Conservation (phyloP, 257 asterid genomes). For the Gentiana macrophylla region DNA sequence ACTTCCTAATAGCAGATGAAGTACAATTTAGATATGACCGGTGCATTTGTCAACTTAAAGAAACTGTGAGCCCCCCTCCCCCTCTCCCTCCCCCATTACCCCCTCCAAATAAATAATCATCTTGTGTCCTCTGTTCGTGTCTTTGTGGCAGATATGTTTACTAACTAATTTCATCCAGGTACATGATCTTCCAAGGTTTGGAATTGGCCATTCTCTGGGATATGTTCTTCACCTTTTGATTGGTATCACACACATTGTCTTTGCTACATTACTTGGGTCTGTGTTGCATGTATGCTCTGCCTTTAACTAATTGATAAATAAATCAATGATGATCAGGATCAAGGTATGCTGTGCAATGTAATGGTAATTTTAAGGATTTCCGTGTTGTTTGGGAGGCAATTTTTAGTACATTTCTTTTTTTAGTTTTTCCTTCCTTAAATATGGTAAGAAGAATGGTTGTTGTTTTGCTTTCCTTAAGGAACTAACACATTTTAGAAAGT, state of each 20-base stretch:
- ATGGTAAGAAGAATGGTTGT: no score
- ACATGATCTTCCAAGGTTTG: conserved; percentile 73
- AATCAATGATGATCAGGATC: conserved; percentile 51
- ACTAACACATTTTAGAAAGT: no score
- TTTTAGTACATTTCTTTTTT: not conserved
- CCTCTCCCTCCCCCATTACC: not conserved
- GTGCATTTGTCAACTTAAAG: conserved; percentile 64
- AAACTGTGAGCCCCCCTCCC: conserved; percentile 34
- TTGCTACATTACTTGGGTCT: conserved; percentile 8
- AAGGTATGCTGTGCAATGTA: conserved; percentile 83
- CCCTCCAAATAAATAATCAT: no score
- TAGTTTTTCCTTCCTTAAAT: no score
- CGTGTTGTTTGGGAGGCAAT: conserved; percentile 80
- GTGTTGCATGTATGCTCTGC: not conserved
- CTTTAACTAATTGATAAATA: conserved; percentile 14
- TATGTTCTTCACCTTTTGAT: conserved; percentile 87
- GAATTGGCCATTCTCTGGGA: conserved; percentile 89
- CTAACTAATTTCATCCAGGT: conserved; percentile 26
- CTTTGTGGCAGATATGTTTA: conserved; percentile 9
- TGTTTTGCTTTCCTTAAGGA: not conserved
- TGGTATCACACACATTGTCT: conserved; percentile 31
- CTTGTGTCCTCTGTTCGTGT: not conserved
- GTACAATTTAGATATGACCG: conserved; percentile 84
- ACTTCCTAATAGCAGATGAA: conserved; percentile 92
- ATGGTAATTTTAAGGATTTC: conserved; percentile 51